phyloP scores from a whole-genome alignment of 2,329 filamentous ascomycete genomes.

The Claviceps capensis region DNA sequence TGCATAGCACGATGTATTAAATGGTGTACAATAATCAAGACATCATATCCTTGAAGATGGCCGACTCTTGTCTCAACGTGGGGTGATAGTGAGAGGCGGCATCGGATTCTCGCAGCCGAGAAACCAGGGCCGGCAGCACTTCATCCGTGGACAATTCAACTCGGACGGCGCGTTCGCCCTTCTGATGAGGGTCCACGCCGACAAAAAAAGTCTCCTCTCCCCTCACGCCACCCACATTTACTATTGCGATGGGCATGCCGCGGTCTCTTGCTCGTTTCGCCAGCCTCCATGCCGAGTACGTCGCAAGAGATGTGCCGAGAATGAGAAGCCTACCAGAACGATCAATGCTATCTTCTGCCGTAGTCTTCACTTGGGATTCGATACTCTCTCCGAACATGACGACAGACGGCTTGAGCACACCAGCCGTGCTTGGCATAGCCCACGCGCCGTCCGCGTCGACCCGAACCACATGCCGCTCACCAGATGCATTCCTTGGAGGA shows the following conservation, averaged over 20 bases:
- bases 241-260: slow-evolving; percentile 71
- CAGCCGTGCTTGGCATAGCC: slow-evolving; percentile 50
- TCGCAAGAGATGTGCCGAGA: slow-evolving; percentile 80
- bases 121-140: slow-evolving; percentile 42
- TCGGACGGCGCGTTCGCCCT: slow-evolving; percentile 38
- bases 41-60: slow-evolving; percentile 45
- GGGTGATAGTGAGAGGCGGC: not conserved
- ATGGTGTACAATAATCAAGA: slow-evolving; percentile 26
- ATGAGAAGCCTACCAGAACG: slow-evolving; percentile 62
- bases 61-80: slow-evolving; percentile 1
- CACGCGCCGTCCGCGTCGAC: slow-evolving; percentile 73
- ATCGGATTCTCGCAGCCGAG: slow-evolving; percentile 27
- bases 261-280: slow-evolving; percentile 71
- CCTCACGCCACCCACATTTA: slow-evolving; percentile 77
- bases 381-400: slow-evolving; percentile 97
- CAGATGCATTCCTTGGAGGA: slow-evolving; percentile 43
- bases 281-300: slow-evolving; percentile 87
- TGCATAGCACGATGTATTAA: slow-evolving; percentile 7
- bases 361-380: slow-evolving; percentile 49
- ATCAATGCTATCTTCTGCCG: slow-evolving; percentile 71
- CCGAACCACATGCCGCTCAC: slow-evolving; percentile 44
- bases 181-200: slow-evolving; percentile 36
- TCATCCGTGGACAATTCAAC: slow-evolving; percentile 44
- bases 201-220: slow-evolving; percentile 63
- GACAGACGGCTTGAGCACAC: slow-evolving; percentile 82